Percentiles rank a stretch among this genome's conserved stretches.
phyloP scores from a whole-genome alignment of 1,284 basidiomycete species.

The Phlebopus sp. region DNA sequence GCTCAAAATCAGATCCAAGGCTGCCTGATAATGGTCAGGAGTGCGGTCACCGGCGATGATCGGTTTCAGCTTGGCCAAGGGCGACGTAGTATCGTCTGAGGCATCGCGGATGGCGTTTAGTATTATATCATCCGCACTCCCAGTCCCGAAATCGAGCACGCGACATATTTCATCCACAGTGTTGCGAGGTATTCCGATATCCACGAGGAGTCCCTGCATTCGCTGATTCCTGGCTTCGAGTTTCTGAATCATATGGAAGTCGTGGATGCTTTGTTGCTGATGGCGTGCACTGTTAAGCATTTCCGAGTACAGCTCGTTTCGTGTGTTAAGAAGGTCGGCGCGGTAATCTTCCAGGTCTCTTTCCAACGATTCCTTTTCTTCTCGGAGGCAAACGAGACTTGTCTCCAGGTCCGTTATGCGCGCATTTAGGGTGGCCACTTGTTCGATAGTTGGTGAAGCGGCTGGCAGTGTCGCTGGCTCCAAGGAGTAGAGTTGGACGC shows the following conservation, averaged over 20 bases:
- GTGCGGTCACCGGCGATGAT: conserved; percentile 41
- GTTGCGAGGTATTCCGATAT: conserved; percentile 28
- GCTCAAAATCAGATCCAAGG: conserved; percentile 45
- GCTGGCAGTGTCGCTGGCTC: not conserved
- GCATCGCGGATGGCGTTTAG: conserved; percentile 46
- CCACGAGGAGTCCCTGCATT: conserved; percentile 32
- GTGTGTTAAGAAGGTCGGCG: conserved; percentile 28
- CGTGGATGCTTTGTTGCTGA: conserved; percentile 23
- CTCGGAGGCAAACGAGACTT: conserved; percentile 11
- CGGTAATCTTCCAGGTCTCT: conserved; percentile 30
- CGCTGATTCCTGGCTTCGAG: conserved; percentile 25
- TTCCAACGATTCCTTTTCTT: conserved; percentile 18
- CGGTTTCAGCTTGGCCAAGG: conserved; percentile 46
- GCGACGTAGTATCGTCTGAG: conserved; percentile 35
- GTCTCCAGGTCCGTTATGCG: conserved; percentile 15
- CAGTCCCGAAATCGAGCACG: conserved; percentile 16
- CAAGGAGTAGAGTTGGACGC: conserved; percentile 21
- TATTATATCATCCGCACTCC: conserved; percentile 43
- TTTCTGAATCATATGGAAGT: conserved; percentile 30
- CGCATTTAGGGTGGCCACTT: conserved; percentile 3
- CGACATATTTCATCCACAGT: conserved; percentile 24
- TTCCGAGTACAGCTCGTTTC: conserved; percentile 30
- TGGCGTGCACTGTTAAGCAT: conserved; percentile 23
- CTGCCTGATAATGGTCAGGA: conserved; percentile 47
- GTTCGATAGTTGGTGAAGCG: not conserved